These are phyloP conservation scores for Iris pallida DNA, from an alignment of 116 monocot genomes.

Conservation along the genomic window DNA sequence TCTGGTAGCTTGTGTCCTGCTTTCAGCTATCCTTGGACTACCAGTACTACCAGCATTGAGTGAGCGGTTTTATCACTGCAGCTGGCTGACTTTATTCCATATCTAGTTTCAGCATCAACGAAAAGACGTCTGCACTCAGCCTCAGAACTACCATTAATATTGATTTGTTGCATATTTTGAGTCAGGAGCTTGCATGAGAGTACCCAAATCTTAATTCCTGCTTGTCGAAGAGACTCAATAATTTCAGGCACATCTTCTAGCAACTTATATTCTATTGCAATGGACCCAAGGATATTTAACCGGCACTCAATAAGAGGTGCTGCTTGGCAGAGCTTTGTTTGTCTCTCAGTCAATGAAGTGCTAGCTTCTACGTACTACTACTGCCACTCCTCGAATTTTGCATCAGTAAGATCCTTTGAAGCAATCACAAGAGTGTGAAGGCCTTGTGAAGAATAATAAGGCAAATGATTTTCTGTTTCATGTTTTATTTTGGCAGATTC, in stretches of 20 bases:
- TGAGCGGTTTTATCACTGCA: conserved; percentile 7
- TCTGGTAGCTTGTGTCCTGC: neutral
- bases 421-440: too few species aligned
- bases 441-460: too few species aligned
- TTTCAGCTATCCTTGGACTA: conserved; percentile 2
- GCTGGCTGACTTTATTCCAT: too few species aligned
- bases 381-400: conserved; percentile 70
- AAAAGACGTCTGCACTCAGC: too few species aligned
- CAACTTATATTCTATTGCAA: conserved; percentile 86
- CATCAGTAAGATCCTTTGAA: too few species aligned
- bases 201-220: too few species aligned
- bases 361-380: conserved; percentile 66
- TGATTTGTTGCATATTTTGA: too few species aligned
- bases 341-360: conserved; percentile 61
- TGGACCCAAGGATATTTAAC: conserved; percentile 74
- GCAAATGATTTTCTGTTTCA: conserved; percentile 54
- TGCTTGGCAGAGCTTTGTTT: conserved; percentile 65
- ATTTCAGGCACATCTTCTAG: too few species aligned
- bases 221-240: too few species aligned
- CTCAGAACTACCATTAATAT: too few species aligned
- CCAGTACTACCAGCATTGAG: conserved; percentile 12
- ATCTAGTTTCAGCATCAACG: too few species aligned
- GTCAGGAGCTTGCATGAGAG: too few species aligned
- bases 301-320: conserved; percentile 67
- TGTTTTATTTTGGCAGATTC: conserved; percentile 24